Conservation (phyloP, 352 stramenopile genomes). For the Blastocystis sp. region DNA sequence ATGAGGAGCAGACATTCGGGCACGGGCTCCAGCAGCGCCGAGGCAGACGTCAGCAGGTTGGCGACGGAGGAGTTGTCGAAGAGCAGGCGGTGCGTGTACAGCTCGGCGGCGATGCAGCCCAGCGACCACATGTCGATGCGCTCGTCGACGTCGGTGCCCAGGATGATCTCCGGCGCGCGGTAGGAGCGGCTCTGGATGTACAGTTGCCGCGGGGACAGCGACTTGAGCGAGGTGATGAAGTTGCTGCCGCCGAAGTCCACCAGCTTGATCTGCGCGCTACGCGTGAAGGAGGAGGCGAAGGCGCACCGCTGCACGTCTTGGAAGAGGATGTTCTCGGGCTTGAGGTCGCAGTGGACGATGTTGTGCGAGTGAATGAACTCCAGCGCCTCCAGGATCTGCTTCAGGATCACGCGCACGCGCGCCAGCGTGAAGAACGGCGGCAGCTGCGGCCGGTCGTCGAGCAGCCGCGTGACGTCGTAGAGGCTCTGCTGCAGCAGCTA, state of each 20-base stretch:
- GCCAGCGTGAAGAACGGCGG: constrained; percentile 88
- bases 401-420: constrained; percentile 83
- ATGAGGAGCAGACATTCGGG: constrained; percentile 38
- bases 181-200: constrained; percentile 84
- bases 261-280: constrained; percentile 78
- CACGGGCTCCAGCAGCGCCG: constrained; percentile 20
- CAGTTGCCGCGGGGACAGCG: constrained; percentile 70
- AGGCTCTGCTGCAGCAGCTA: constrained; percentile 89
- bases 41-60: constrained; percentile 78
- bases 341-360: constrained; percentile 93
- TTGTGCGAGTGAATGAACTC: constrained; percentile 84
- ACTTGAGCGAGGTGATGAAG: constrained; percentile 82
- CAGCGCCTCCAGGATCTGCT: constrained; percentile 78
- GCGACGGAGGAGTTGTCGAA: constrained; percentile 83
- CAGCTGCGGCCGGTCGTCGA: not conserved
- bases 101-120: constrained; percentile 80
- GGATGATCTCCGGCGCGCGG: constrained; percentile 85
- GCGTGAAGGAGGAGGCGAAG: not conserved
- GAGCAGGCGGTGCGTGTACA: constrained; percentile 83
- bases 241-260: constrained; percentile 88
- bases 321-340: constrained; percentile 90
- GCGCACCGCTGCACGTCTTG: constrained; percentile 53
- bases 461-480: constrained; percentile 91
- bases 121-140: constrained; percentile 87
- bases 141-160: constrained; percentile 82